Evolutionary conservation across 1,284 basidiomycete species (phyloP), one percentile per base, ranked within the genome.

Genomic region (Pyrrhoderma noxium): DNA sequence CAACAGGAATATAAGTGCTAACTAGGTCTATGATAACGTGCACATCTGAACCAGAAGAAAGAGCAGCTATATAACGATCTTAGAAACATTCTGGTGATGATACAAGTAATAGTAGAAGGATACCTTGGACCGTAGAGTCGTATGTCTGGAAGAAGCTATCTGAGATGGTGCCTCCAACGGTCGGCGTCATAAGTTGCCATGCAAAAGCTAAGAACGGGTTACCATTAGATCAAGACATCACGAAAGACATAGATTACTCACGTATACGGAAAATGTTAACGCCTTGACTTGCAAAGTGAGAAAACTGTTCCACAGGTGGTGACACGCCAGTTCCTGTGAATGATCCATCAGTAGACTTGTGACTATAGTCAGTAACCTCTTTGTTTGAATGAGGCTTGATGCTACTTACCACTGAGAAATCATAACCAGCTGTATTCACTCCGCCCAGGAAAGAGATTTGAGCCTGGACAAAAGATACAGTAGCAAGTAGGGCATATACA

Each of bases 131-230:
- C 14, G n/a, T 40, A 5, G 9, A 27, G 22, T 1, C 46, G 11
- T 53, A 52, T 16, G 22, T 42, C 22, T 51, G 22, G 41, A 66
- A 65, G 57, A 61, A 67, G n/a, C 55, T 53, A 23, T 57, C 41
- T 51, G 62, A 59, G 54, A 69, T 60, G n/a, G 60, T 54, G 38
- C 59, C 59, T 23, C 60, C 62, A 36, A 65, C 44, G n/a, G 55
- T 59, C 13, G 57, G 58, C 9, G 58, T 62, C 43, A 65, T 57
- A 48, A 64, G 63, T 54, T 68, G 65, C 67, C 68, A 69, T 1
- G 63, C 65, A 27, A 67, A 60, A 11, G 66, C 48, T 49, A 22
- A 11, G 11, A 27, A 38, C 8, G 16, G 1, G 8, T 18, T 45
- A 56, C 56, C 9, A 56, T 59, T 40, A 63, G 59, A 38, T 22